Conservation (phyloP, 2,329 filamentous ascomycete genomes). For the Lecanoromycetidae sp. region DNA sequence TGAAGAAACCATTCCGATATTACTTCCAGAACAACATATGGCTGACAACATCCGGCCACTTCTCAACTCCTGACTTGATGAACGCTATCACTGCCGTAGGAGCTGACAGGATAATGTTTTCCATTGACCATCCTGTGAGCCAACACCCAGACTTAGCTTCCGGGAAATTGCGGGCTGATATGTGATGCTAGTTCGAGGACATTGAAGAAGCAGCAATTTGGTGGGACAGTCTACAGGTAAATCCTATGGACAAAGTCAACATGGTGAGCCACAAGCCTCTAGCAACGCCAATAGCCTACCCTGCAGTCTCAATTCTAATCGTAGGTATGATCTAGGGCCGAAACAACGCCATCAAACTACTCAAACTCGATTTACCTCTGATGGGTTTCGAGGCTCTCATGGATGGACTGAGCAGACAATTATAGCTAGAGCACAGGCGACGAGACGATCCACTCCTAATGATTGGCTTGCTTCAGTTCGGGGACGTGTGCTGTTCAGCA, state of each 20-base stretch:
- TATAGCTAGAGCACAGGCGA: not conserved
- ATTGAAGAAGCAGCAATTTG: not conserved
- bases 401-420: not conserved
- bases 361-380: not conserved
- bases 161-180: not conserved
- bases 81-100: not conserved
- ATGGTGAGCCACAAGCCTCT: too few relatives aligned
- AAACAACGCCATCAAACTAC: constrained; percentile 1
- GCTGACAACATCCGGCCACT: constrained; percentile 42
- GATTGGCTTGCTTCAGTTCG: not conserved
- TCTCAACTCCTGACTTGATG: not conserved
- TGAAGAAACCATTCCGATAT: constrained; percentile 23
- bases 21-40: constrained; percentile 44
- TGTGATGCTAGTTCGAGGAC: not conserved
- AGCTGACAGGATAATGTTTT: not conserved
- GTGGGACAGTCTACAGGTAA: not conserved
- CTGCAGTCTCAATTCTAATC: not conserved
- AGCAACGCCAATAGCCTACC: too few relatives aligned
- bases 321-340: not conserved
- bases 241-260: constrained; percentile 1
- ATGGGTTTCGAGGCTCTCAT: not conserved
- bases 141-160: not conserved
- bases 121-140: not conserved
- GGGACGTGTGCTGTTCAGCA: too few relatives aligned
- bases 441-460: not conserved